Evolutionary conservation across 169 alveolate genomes (phyloP).

Genomic region (Plasmodium relictum): DNA sequence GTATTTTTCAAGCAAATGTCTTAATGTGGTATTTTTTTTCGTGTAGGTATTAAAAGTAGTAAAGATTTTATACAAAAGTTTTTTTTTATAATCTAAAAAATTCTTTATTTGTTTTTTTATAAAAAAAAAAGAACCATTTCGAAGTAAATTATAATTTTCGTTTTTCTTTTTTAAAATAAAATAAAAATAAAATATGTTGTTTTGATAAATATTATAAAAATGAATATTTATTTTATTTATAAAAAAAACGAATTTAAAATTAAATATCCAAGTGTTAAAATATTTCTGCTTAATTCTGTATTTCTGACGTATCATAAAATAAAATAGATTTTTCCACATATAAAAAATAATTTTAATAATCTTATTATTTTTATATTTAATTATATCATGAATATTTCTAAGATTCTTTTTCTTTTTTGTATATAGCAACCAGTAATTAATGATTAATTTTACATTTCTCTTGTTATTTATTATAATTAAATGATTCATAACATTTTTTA

Average conservation of each 20-base stretch:
- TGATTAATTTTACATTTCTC: background rate
- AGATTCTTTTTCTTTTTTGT: background rate
- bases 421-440: conserved; percentile 14
- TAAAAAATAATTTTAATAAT: conserved; percentile 7
- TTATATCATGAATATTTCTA: background rate
- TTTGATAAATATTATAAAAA: conserved; percentile 34
- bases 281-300: background rate
- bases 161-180: conserved; percentile 28
- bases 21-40: background rate
- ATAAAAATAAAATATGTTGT: conserved; percentile 31
- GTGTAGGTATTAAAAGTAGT: background rate
- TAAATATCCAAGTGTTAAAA: conserved; percentile 27
- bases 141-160: conserved; percentile 25
- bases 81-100: background rate
- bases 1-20: background rate
- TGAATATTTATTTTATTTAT: conserved; percentile 20
- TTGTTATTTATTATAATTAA: background rate
- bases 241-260: conserved; percentile 24
- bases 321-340: conserved; percentile 19
- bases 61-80: background rate
- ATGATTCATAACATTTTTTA: background rate
- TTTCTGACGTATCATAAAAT: conserved; percentile 1
- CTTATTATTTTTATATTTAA: background rate
- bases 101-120: conserved; percentile 25
- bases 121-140: conserved; percentile 24